Evolutionary conservation across 164 flowering plant species (phyloP), one percentile per base, ranked within the genome.

Genomic region (Akebia trifoliata): DNA sequence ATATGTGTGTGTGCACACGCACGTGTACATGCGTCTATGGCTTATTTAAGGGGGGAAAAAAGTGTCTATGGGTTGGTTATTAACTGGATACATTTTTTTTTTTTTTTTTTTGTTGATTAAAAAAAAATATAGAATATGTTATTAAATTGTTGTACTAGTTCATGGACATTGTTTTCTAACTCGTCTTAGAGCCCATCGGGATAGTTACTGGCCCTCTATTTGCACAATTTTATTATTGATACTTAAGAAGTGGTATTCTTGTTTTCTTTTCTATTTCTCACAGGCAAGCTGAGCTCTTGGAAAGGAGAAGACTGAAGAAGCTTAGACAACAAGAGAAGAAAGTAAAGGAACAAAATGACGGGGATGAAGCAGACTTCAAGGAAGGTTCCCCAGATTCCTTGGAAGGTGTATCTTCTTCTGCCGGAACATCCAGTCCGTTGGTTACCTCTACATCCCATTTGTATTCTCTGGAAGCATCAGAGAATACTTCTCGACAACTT

Each of bases 261-360:
- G 14, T n/a, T 32, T 10, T 32, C 26, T 40, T 38, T 30, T 45
- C 46, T 43, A 15, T 8, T 42, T 43, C 15, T 15, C 9, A 1
- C 44, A 90, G 97, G 72, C 86, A 78, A 80, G 86, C 86, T 47
- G 86, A 79, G 37, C 70, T 84, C 31, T 54, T 81, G 70, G 97
- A 90, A 62, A 77, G 68, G 73, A 90, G 69, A 65, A 78, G 80
- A 62, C 71, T 69, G 77, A 90, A 81, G 75, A 90, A 82, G 77
- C 86, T 85, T 31, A 70, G 87, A 71, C 95, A 83, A 70, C 82
- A 79, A 65, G 87, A 78, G 63, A 87, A 78, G 55, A 85, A 67
- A 62, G 81, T 69, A 39, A 85, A 72, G 73, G 90, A 80, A 44
- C 87, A 72, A 54, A 57, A 62, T 34, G 64, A 64, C 36, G 76